Base-by-base conservation (phyloP, 2,329 filamentous ascomycete species). In the Aspergillus glaucus region DNA sequence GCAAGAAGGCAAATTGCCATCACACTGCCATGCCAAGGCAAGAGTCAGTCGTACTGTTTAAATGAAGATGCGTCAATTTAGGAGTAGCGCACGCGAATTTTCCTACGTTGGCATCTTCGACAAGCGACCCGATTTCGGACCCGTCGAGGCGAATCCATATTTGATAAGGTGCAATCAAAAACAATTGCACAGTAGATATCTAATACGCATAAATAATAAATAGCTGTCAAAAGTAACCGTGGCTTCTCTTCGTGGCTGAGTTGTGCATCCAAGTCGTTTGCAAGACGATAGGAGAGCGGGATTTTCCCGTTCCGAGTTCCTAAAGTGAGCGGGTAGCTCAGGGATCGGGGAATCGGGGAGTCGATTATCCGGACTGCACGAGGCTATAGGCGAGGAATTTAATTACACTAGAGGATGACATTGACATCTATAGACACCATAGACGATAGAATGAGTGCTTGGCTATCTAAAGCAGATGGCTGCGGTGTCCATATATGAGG, bases 91-190 rank as follows among this genome's bases (percentile, higher is more conserved):
- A 74, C 74, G 42, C 69, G 69, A 56, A 78, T 78, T 60, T 79
- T 79, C 22, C 76, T 67, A 39, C 72, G 64, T 50, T 79, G 75
- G 48, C 76, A 79, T 9, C 64, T 61, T 22, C 55, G 56, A 37
- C 64, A 67, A 8, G 64, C 63, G 53, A 55, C 67, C 47, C 53
- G 65, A 51, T 60, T 68, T 57, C 55, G 12, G 17, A 37, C 17
- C 17, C 34, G 17, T 8, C 34, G 34, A 17, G 34, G 34, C 17
- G 34, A n/a, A 37, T 37, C 34, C 34, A 37, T 19, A 9, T 9
- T 15, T 36, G 34, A 36, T 36, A 36, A 5, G 34, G 8, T n/a
- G 14, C 34, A 17, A n/a, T 36, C 6, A 15, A 36, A 14, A 36
- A 36, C 14, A 9, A 36, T 36, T 12, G 6, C 14, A 36, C 17